Evolutionary conservation across 257 asterid species (phyloP).

Genomic region (Asclepias syriaca): DNA sequence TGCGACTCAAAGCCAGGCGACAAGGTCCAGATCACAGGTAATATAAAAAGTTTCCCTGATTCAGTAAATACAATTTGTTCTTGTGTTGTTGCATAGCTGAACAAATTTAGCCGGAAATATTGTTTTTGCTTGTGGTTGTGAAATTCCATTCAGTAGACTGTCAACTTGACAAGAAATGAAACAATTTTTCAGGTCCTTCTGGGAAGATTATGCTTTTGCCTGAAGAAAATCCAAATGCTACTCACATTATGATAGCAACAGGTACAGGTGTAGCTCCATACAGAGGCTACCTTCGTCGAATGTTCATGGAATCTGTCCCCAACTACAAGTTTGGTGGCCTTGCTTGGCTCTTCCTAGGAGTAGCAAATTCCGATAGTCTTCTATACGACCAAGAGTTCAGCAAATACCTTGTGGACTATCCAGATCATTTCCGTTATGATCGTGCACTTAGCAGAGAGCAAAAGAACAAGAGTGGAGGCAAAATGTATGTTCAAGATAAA

Average conservation of each 20-base stretch:
- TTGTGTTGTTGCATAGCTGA: neutral
- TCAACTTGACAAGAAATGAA: neutral
- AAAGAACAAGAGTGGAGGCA: constrained; percentile 79
- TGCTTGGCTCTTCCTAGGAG: constrained; percentile 99
- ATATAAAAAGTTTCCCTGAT: neutral
- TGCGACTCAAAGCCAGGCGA: constrained; percentile 91
- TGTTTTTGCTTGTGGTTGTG: neutral
- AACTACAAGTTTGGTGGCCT: constrained; percentile 71
- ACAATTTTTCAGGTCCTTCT: constrained; percentile 70
- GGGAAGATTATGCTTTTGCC: constrained; percentile 97
- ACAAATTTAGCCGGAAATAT: neutral
- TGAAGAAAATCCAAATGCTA: constrained; percentile 75
- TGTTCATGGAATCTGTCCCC: constrained; percentile 93
- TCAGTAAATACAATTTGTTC: neutral
- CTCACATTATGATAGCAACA: constrained; percentile 94
- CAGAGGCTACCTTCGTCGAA: constrained; percentile 91
- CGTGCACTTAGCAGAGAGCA: constrained; percentile 91
- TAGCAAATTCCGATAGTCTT: constrained; percentile 84
- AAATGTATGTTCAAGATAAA: constrained; percentile 96
- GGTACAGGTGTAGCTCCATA: constrained; percentile 97
- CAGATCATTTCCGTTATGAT: constrained; percentile 74
- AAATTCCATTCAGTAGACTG: neutral
- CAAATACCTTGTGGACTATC: constrained; percentile 58
- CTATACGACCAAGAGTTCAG: constrained; percentile 84
- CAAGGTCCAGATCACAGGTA: constrained; percentile 77